A percentile compares a stretch with the other conserved stretches of the same genome.
Conservation (phyloP, 2,329 filamentous ascomycete genomes). For the Fusarium nygamai region DNA sequence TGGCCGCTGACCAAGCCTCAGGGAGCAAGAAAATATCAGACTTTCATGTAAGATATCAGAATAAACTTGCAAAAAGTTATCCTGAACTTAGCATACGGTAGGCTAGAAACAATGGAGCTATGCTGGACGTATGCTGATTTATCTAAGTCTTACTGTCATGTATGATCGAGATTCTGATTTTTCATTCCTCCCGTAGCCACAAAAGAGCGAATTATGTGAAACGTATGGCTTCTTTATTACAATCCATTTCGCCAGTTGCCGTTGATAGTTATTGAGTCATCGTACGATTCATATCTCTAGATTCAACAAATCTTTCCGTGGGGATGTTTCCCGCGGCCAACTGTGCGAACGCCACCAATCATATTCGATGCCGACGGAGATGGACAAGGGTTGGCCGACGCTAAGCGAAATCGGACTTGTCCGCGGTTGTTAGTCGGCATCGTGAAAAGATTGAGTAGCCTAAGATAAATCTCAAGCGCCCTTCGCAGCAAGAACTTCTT, state of each 20-base stretch:
- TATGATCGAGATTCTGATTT: accelerated
- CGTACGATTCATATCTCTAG: background rate
- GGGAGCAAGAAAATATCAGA: background rate
- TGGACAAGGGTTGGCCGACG: background rate
- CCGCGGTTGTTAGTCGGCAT: background rate
- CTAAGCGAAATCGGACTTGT: background rate
- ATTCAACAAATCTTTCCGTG: background rate
- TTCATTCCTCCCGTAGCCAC: background rate
- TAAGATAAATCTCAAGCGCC: no score
- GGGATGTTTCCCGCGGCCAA: background rate
- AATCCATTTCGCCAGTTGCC: background rate
- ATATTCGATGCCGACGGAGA: background rate
- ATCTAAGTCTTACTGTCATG: accelerated
- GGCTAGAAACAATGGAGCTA: no score
- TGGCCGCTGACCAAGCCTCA: background rate
- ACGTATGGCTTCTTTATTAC: background rate
- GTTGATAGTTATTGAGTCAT: background rate
- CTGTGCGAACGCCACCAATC: background rate
- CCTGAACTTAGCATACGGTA: no score
- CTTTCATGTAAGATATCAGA: background rate
- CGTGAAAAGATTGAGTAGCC: background rate
- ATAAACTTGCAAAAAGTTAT: no score
- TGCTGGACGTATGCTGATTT: no score
- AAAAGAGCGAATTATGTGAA: background rate
- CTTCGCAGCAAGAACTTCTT: background rate